Conservation (phyloP, 2,329 filamentous ascomycete species). For the Tolypocladium tundrense region DNA sequence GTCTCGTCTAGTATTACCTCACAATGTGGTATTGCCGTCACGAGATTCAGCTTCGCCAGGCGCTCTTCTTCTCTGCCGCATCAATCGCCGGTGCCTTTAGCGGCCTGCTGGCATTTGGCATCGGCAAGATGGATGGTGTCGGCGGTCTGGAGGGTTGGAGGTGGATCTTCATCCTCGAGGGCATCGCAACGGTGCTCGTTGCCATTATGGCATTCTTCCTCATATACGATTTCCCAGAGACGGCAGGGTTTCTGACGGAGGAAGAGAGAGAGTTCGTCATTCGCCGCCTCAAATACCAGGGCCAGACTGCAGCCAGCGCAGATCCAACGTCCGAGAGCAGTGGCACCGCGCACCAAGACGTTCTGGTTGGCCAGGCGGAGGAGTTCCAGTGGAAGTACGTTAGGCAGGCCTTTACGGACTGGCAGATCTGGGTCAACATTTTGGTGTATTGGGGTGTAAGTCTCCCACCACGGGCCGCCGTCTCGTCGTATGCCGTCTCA, state of each 20-base stretch:
- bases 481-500: background rate
- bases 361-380: slow-evolving; percentile 53
- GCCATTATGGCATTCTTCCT: slow-evolving; percentile 59
- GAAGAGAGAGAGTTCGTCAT: slow-evolving; percentile 63
- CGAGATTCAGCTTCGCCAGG: slow-evolving; percentile 45
- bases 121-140: slow-evolving; percentile 58
- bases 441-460: slow-evolving; percentile 55
- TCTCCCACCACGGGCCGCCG: slow-evolving; percentile 4
- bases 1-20: slow-evolving; percentile 32
- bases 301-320: slow-evolving; percentile 14
- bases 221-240: slow-evolving; percentile 73
- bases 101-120: slow-evolving; percentile 60
- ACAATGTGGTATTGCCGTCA: slow-evolving; percentile 51
- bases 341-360: slow-evolving; percentile 6
- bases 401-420: slow-evolving; percentile 62
- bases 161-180: slow-evolving; percentile 62
- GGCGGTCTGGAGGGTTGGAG: slow-evolving; percentile 50
- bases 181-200: slow-evolving; percentile 57
- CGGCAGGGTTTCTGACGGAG: slow-evolving; percentile 61
- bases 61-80: slow-evolving; percentile 75
- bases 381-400: slow-evolving; percentile 69
- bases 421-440: slow-evolving; percentile 60
- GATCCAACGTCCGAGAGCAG: background rate
- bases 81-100: slow-evolving; percentile 71
- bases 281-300: slow-evolving; percentile 58